These are phyloP conservation scores for Fomitopsis palustris DNA, from an alignment of 1,284 basidiomycete genomes.

Conservation along the genomic window DNA sequence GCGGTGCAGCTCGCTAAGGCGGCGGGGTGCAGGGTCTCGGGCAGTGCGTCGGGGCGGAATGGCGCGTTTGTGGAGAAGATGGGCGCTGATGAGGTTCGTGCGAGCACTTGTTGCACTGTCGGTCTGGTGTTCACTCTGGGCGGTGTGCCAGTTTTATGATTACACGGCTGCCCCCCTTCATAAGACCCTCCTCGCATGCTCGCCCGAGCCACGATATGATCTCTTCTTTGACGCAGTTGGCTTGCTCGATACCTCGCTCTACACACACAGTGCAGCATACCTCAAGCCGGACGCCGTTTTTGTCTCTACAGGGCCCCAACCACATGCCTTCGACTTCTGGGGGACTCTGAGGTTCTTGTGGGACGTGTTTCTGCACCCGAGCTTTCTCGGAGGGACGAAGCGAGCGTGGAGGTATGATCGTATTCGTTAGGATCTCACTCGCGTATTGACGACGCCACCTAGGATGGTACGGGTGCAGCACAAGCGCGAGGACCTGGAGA, in stretches of 20 bases:
- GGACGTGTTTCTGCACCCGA: constrained; percentile 30
- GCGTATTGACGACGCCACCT: constrained; percentile 26
- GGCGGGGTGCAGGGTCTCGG: constrained; percentile 17
- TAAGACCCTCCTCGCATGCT: background rate
- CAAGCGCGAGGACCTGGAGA: constrained; percentile 28
- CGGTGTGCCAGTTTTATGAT: too few species aligned
- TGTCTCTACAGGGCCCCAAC: constrained; percentile 22
- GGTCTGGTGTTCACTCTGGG: too few species aligned
- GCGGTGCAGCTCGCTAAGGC: constrained; percentile 24
- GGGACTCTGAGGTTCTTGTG: constrained; percentile 14
- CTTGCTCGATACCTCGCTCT: constrained; percentile 18
- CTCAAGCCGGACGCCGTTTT: constrained; percentile 16
- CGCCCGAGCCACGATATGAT: constrained; percentile 39
- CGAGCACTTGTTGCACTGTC: constrained; percentile 39
- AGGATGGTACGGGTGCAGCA: constrained; percentile 29
- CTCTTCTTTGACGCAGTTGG: constrained; percentile 41
- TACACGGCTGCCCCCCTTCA: too few species aligned
- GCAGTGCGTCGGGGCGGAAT: constrained; percentile 23
- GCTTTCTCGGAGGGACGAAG: constrained; percentile 43
- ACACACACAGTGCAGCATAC: constrained; percentile 14
- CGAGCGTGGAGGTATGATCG: constrained; percentile 42
- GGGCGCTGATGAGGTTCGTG: constrained; percentile 21
- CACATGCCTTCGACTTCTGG: constrained; percentile 12
- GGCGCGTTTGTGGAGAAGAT: constrained; percentile 18
- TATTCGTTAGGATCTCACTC: too few species aligned